Evolutionary conservation across 2,329 filamentous ascomycete genomes (phyloP), one percentile per base, ranked within the genome.

Genomic region (Ophiostoma australiae): DNA sequence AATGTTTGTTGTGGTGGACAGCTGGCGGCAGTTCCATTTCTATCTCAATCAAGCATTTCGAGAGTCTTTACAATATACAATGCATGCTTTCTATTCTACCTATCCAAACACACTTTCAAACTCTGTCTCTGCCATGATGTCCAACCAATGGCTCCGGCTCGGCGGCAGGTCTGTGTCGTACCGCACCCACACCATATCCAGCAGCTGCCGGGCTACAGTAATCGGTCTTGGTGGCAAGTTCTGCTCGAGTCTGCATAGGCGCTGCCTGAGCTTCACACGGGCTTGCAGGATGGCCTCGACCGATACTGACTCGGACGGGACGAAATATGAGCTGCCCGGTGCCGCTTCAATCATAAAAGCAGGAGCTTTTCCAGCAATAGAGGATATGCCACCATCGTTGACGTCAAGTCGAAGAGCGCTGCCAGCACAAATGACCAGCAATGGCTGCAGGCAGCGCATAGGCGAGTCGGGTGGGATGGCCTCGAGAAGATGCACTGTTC

Each of bases 161-260:
- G 70, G 48, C 0, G 77, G 76, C 4, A 74, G 72, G 41, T 81
- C 79, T 1, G 70, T 73, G 44, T 82, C 80, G 33, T 82, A 82
- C 0, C 78, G 78, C 1, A 77, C 75, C 80, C 80, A 82, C 2
- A 82, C 77, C 0, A 79, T 77, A n/a, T 76, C 78, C 4, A 82
- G 77, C 7, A 82, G 75, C 27, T 80, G 75, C 70, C 78, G 78
- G 1, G 80, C 80, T 23, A 82, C 78, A 0, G 76, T 71, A 0
- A 82, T 79, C 0, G 80, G 80, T 7, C 77, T 78, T 4, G 81
- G 79, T 5, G 80, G 81, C 5, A 82, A 71, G 10, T 74, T 80
- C 27, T 77, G 78, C 71, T 82, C 80, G 27, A 82, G 44, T 20
- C 77, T 76, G n/a, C 76, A 75, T 1, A 82, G 75, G 0, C 80